These are phyloP conservation scores for Neurospora hispaniola DNA, from an alignment of 495 filamentous ascomycete species.

Conservation along the genomic window DNA sequence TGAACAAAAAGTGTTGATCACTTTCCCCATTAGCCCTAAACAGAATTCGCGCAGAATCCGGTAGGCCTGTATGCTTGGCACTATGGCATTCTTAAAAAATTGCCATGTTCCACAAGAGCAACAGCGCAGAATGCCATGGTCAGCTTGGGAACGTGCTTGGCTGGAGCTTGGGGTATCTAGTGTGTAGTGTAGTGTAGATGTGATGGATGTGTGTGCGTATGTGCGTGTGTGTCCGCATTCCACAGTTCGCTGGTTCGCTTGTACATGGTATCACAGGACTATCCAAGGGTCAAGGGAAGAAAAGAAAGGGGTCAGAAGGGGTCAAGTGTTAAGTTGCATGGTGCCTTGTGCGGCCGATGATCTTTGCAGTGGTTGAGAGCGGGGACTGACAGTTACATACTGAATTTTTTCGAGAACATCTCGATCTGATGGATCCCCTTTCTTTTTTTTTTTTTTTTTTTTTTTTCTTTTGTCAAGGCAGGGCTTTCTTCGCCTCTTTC, in stretches of 20 bases:
- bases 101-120: constrained; percentile 13
- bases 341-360: background rate
- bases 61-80: background rate
- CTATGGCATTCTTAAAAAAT: constrained; percentile 17
- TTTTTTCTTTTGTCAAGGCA: background rate
- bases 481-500: background rate
- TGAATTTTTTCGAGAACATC: background rate
- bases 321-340: background rate
- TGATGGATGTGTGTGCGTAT: background rate
- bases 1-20: background rate
- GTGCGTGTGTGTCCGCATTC: background rate
- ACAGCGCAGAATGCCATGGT: constrained; percentile 6
- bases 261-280: background rate
- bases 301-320: background rate
- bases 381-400: background rate
- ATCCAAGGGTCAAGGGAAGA: background rate
- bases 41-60: background rate
- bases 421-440: background rate
- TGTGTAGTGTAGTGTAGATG: background rate
- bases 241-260: background rate
- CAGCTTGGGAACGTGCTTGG: background rate
- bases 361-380: background rate
- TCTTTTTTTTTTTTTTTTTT: background rate
- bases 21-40: background rate
- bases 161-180: background rate